Percentiles rank a stretch among this genome's conserved stretches.
Evolutionary conservation across 495 filamentous ascomycete genomes (phyloP).

Genomic region (Hyaloscypha bicolor): DNA sequence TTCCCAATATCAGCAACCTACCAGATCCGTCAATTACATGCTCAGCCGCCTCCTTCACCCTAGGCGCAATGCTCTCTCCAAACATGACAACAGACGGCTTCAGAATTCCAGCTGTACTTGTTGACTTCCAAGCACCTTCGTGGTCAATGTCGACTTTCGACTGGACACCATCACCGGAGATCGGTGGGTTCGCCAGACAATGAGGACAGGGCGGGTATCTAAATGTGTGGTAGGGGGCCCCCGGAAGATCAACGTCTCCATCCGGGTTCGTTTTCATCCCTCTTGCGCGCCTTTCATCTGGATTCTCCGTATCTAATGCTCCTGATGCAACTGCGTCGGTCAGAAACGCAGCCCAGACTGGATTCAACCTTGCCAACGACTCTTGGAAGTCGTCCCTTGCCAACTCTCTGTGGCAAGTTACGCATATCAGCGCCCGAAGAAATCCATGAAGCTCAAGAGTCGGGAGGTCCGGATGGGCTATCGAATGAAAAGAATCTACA

Average conservation of each 20-base stretch:
- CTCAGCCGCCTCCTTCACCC: constrained; percentile 77
- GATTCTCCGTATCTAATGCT: constrained; percentile 76
- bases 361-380: constrained; percentile 78
- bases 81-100: constrained; percentile 97
- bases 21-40: constrained; percentile 74
- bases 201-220: constrained; percentile 87
- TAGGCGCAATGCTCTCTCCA: constrained; percentile 75
- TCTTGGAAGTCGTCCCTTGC: constrained; percentile 73
- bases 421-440: constrained; percentile 76
- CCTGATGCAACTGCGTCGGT: constrained; percentile 68
- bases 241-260: constrained; percentile 90
- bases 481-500: constrained; percentile 89
- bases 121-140: constrained; percentile 77
- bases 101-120: constrained; percentile 75
- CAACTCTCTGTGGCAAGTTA: constrained; percentile 70
- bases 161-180: constrained; percentile 54
- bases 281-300: constrained; percentile 63
- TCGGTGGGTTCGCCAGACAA: constrained; percentile 71
- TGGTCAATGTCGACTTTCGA: constrained; percentile 68
- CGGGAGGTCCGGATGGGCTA: constrained; percentile 70
- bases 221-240: constrained; percentile 85
- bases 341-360: constrained; percentile 81
- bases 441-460: constrained; percentile 92
- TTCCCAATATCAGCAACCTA: constrained; percentile 78
- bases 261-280: constrained; percentile 89